Conservation (phyloP, 148 eudicot genomes). For the Cornus controversa region DNA sequence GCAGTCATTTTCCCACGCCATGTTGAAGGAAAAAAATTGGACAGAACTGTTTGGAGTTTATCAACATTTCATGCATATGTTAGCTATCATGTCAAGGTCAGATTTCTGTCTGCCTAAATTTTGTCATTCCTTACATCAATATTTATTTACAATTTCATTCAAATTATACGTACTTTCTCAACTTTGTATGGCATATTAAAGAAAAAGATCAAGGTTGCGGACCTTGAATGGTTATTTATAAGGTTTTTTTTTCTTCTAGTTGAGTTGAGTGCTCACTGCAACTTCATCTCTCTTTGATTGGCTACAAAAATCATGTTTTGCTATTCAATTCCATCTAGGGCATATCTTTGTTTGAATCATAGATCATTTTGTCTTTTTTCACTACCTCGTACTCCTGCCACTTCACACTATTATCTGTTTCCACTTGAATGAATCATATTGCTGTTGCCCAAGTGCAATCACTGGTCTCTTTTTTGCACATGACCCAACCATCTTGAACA, state of each 20-base stretch:
- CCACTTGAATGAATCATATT: not conserved
- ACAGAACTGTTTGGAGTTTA: constrained; percentile 87
- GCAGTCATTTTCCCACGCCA: constrained; percentile 90
- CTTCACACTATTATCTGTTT: not conserved
- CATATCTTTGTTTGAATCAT: not conserved
- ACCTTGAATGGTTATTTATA: too few species aligned
- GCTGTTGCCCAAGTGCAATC: too few species aligned
- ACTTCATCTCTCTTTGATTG: not conserved
- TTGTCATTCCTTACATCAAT: not conserved
- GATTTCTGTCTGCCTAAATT: constrained; percentile 11
- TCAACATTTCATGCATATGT: constrained; percentile 92
- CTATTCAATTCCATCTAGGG: not conserved
- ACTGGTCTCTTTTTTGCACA: too few species aligned
- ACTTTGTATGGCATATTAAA: not conserved
- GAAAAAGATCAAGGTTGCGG: too few species aligned
- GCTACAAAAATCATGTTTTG: not conserved
- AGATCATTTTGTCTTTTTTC: not conserved
- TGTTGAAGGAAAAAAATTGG: constrained; percentile 85
- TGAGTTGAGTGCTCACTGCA: not conserved
- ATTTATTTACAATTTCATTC: too few species aligned
- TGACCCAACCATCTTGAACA: not conserved
- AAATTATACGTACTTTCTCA: too few species aligned
- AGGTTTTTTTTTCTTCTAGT: not conserved
- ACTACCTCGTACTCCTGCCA: not conserved
- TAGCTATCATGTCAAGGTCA: constrained; percentile 95